Evolutionary conservation across 768 basidiomycete species (phyloP), one percentile per base, ranked within the genome.

Genomic region (Calvatia gigantea): DNA sequence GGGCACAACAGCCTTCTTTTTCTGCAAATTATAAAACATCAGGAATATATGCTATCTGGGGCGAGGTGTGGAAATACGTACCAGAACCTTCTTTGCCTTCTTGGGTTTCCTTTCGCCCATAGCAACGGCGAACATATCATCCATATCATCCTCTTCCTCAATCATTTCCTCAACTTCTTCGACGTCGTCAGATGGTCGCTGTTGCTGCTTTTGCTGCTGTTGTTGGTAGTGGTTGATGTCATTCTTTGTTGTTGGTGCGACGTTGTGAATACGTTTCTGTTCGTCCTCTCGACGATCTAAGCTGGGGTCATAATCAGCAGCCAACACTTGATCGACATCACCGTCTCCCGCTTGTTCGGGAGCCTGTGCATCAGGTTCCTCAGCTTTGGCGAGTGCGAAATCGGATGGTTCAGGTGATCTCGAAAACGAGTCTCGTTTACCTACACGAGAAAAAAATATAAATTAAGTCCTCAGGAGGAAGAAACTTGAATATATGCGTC

Each of bases 81-180:
- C 84, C 48, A 73, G 65, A 6, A 80, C 73, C 58, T 73, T 77
- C 65, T 77, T 82, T 17, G 77, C 75, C 65, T 82, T 87, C 74
- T 79, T 86, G 7, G 77, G 68, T 56, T 81, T 86, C 65, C 81
- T 85, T 65, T 74, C 72, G 21, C 65, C 64, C 15, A 68, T 62
- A 6, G 73, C 76, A 19, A 91, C 78, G 21, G 93, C 87, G 64
- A 98, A 98, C 94, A 99, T 98, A 68, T 98, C 96, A 59, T 96
- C 93, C 1, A 96, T 79, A 32, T 94, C 91, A 2, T 93, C 91
- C 11, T 91, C 90, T 6, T 89, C 90, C 9, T 86, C 87, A 2
- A 80, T 82, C 25, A 81, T 81, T n/a, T 78, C 77, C 9, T 79
- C 79, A 54, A 82, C 78, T 39, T 78, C 81, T 21, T 81, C 79